A percentile compares a stretch with the other conserved stretches of the same genome.
Conservation (phyloP, 257 asterid genomes). For the Capsicum baccatum region DNA sequence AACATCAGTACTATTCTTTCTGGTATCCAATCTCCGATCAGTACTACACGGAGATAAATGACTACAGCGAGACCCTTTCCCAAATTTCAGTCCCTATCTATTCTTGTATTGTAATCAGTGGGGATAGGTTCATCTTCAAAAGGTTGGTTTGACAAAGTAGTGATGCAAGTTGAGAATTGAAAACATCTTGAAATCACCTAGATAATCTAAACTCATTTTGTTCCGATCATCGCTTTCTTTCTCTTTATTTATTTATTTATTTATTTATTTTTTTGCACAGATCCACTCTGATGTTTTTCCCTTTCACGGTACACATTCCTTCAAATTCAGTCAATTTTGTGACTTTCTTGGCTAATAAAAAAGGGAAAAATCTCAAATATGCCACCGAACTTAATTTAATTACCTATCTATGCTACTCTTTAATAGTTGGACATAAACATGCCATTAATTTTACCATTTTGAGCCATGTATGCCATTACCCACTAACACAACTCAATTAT, state of each 20-base stretch:
- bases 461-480: neutral
- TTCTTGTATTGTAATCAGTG: neutral
- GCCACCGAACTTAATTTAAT: neutral
- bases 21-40: neutral
- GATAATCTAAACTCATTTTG: neutral
- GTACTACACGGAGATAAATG: neutral
- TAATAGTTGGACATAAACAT: neutral
- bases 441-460: neutral
- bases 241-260: neutral
- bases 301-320: neutral
- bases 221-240: neutral
- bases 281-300: neutral
- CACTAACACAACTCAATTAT: neutral
- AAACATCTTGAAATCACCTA: neutral
- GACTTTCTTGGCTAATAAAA: neutral
- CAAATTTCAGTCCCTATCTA: neutral
- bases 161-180: constrained; percentile 21
- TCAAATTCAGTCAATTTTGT: neutral
- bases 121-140: constrained; percentile 6
- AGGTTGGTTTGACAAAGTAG: neutral
- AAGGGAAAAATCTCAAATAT: neutral
- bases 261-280: neutral
- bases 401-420: neutral
- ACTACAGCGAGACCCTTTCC: neutral
- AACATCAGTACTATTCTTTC: neutral